phyloP scores from a whole-genome alignment of 1,284 basidiomycete species.

The Ustilago curta region DNA sequence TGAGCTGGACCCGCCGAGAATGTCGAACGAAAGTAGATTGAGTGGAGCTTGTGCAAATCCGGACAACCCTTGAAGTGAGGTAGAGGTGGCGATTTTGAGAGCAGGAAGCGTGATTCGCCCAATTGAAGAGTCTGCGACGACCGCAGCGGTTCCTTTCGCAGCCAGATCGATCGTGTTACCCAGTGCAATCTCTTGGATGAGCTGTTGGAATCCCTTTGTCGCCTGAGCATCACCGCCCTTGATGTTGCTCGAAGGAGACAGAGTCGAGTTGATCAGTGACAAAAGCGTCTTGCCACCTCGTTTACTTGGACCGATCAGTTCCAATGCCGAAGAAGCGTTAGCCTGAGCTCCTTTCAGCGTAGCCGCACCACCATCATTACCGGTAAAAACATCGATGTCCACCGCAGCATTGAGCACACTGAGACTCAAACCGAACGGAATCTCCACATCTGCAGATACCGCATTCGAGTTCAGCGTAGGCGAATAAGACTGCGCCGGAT shows the following conservation, averaged over 20 bases:
- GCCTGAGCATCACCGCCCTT: conserved; percentile 69
- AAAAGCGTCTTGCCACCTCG: conserved; percentile 78
- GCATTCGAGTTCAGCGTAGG: conserved; percentile 75
- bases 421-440: conserved; percentile 82
- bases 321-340: conserved; percentile 25
- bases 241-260: conserved; percentile 73
- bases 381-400: conserved; percentile 74
- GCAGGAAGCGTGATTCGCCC: conserved; percentile 77
- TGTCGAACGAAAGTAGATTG: conserved; percentile 76
- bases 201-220: conserved; percentile 46
- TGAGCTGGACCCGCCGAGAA: conserved; percentile 76
- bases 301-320: conserved; percentile 70
- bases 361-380: conserved; percentile 74
- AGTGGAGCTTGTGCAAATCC: conserved; percentile 75
- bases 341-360: conserved; percentile 60
- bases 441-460: conserved; percentile 75
- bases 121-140: conserved; percentile 77
- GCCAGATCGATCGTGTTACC: conserved; percentile 74
- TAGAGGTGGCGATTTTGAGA: conserved; percentile 79
- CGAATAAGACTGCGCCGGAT: conserved; percentile 73
- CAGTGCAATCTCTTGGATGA: conserved; percentile 63
- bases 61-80: conserved; percentile 76
- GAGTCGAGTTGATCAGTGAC: conserved; percentile 74
- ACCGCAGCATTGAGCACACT: conserved; percentile 77
- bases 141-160: conserved; percentile 76